Percentiles rank a stretch among this genome's conserved stretches.
Evolutionary conservation across 192 early-diverging fungal species (phyloP).

Genomic region (Pilaira anomala): DNA sequence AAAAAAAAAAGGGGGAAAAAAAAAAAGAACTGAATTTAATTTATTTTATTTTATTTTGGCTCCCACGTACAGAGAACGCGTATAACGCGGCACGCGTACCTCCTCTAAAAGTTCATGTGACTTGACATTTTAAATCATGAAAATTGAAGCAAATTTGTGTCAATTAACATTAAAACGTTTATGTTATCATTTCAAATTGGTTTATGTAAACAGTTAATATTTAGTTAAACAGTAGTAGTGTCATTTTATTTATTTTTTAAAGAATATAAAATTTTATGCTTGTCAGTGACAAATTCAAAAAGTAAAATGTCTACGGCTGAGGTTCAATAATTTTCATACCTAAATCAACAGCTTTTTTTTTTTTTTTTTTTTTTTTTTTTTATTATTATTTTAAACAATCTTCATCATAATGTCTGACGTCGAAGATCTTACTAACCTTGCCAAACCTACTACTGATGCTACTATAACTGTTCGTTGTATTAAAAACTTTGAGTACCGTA

Average conservation of each 20-base stretch:
- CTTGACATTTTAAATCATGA: too few relatives aligned
- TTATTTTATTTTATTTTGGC: not conserved
- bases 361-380: not conserved
- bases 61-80: too few relatives aligned
- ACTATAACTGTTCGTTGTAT: conserved; percentile 81
- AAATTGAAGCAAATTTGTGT: too few relatives aligned
- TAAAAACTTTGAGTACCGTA: conserved; percentile 89
- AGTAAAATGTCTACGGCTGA: not conserved
- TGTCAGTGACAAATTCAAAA: not conserved
- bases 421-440: conserved; percentile 42
- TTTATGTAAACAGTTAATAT: too few relatives aligned
- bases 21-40: not conserved
- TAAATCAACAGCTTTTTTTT: not conserved
- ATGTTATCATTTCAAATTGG: too few relatives aligned
- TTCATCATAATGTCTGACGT: not conserved
- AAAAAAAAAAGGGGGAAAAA: not conserved
- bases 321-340: not conserved
- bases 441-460: conserved; percentile 46
- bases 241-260: not conserved
- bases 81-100: too few relatives aligned
- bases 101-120: too few relatives aligned
- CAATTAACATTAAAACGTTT: too few relatives aligned
- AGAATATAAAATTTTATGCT: not conserved
- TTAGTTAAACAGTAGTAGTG: too few relatives aligned
- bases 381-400: not conserved